These are phyloP conservation scores for Athelia sp. DNA, from an alignment of 1,284 basidiomycete species.

Conservation along the genomic window DNA sequence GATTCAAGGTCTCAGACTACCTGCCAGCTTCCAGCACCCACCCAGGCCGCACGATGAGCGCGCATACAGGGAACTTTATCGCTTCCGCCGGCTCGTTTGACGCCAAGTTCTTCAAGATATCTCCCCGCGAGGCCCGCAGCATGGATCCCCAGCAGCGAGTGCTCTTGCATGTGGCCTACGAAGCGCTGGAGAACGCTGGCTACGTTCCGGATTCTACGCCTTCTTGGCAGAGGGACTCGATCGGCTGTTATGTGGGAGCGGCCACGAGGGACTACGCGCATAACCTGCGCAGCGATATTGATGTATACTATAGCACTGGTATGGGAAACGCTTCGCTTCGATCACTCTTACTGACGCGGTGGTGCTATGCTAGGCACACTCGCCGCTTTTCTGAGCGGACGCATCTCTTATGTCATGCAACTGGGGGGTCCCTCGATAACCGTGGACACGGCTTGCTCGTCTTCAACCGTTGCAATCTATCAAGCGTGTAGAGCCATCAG, in stretches of 20 bases:
- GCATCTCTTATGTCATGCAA: constrained; percentile 63
- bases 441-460: constrained; percentile 70
- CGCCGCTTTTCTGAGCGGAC: constrained; percentile 63
- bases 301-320: constrained; percentile 71
- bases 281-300: constrained; percentile 57
- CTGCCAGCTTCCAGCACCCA: constrained; percentile 16
- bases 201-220: constrained; percentile 56
- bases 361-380: constrained; percentile 47
- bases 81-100: constrained; percentile 56
- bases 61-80: constrained; percentile 61
- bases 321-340: constrained; percentile 9
- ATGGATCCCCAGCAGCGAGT: constrained; percentile 76
- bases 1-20: constrained; percentile 48
- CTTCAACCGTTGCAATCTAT: constrained; percentile 61
- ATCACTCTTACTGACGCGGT: constrained; percentile 1
- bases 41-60: constrained; percentile 37
- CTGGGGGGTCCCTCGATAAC: constrained; percentile 66
- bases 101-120: constrained; percentile 65
- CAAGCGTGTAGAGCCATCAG: constrained; percentile 62
- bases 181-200: constrained; percentile 65
- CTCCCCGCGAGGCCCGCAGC: constrained; percentile 62
- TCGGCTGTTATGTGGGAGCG: constrained; percentile 63
- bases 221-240: constrained; percentile 43
- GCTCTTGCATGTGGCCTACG: constrained; percentile 58
- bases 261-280: constrained; percentile 67